Conservation (phyloP, 2,329 filamentous ascomycete species). For the Pseudogymnoascus sp. region DNA sequence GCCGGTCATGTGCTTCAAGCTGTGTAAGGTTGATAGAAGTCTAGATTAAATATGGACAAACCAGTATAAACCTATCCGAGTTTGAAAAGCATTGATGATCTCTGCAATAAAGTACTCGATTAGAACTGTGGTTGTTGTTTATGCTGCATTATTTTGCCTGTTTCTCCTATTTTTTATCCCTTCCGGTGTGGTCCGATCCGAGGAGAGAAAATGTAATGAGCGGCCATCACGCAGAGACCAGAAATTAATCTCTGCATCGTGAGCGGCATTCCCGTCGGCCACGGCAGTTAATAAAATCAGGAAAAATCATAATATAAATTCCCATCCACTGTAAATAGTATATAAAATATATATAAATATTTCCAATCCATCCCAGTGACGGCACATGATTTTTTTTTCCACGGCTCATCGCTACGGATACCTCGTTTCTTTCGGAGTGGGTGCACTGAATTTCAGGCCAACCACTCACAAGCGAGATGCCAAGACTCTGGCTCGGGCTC, state of each 20-base stretch:
- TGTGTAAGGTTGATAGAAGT: neutral
- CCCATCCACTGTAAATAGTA: neutral
- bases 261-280: neutral
- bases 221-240: neutral
- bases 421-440: constrained; percentile 5
- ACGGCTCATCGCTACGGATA: constrained; percentile 2
- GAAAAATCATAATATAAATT: neutral
- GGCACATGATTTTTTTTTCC: constrained; percentile 6
- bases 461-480: constrained; percentile 10
- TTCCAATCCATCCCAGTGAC: neutral
- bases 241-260: neutral
- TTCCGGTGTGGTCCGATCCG: constrained; percentile 8
- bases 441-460: constrained; percentile 6
- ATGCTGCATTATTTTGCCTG: neutral
- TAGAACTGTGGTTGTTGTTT: neutral
- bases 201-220: constrained; percentile 5
- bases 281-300: neutral
- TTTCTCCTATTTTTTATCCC: constrained; percentile 6
- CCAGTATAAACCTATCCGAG: neutral
- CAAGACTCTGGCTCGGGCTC: constrained; percentile 10
- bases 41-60: neutral
- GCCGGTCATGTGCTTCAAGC: neutral
- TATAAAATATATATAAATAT: neutral
- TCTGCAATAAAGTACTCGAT: neutral
- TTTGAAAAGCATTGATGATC: neutral